phyloP scores from a whole-genome alignment of 2,329 filamentous ascomycete genomes.

The Colletotrichum chlorophyti region DNA sequence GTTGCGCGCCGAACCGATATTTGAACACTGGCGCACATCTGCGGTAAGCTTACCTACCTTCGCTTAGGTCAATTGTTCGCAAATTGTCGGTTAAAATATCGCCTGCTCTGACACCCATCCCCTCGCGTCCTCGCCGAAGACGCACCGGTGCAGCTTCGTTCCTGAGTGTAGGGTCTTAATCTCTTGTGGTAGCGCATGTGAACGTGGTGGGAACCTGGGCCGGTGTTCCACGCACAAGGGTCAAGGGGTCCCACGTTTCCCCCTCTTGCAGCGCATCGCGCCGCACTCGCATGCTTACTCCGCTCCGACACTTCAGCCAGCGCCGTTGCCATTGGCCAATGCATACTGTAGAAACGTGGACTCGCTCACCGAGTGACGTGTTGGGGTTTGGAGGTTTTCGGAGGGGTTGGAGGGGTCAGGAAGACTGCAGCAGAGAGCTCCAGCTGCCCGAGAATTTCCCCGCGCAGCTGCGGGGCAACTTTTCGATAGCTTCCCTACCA shows the following conservation, averaged over 20 bases:
- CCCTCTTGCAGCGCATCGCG: neutral
- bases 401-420: neutral
- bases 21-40: too few species aligned
- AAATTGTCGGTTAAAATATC: too few species aligned
- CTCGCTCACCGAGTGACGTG: conserved; percentile 13
- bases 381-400: conserved; percentile 15
- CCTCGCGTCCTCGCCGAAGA: neutral
- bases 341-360: neutral
- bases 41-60: neutral
- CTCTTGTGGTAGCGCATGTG: conserved; percentile 3
- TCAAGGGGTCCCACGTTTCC: neutral
- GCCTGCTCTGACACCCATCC: neutral
- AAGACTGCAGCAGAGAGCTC: too few species aligned
- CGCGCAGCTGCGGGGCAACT: conserved; percentile 18
- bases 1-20: too few species aligned
- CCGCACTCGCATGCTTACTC: too few species aligned
- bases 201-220: neutral
- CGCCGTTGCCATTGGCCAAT: conserved; percentile 18
- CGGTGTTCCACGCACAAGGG: conserved; percentile 5
- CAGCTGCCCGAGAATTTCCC: conserved; percentile 16
- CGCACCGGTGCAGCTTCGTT: neutral
- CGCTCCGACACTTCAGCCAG: neutral
- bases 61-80: too few species aligned
- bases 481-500: conserved; percentile 12
- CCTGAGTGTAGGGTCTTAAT: neutral